Conservation (phyloP, 176 grass and related monocot species). For the Miscanthus lutarioriparius region DNA sequence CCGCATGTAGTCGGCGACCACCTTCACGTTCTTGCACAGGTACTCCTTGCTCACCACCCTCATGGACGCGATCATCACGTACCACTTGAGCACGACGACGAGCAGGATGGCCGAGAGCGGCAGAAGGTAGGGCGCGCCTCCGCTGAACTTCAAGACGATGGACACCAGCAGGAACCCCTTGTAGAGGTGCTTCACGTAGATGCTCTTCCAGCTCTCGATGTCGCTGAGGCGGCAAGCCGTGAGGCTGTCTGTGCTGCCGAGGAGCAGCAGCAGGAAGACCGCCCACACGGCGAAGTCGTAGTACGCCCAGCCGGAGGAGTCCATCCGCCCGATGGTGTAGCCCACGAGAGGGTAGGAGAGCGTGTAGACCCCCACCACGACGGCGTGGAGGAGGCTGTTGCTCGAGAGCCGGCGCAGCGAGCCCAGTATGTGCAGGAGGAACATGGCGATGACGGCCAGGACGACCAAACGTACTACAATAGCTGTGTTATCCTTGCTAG, state of each 20-base stretch:
- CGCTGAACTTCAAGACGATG: too few relatives aligned
- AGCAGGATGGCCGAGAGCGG: neutral
- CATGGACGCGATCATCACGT: neutral
- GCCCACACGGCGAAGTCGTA: constrained; percentile 1
- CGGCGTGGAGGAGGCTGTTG: too few relatives aligned
- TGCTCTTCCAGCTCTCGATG: neutral
- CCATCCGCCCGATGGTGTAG: too few relatives aligned
- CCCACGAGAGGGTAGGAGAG: too few relatives aligned
- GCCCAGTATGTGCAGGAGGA: too few relatives aligned
- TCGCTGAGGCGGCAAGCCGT: neutral
- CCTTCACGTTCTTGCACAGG: neutral
- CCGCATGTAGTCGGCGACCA: neutral
- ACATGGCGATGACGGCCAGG: too few relatives aligned
- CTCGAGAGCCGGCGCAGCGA: too few relatives aligned
- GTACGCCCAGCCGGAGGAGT: neutral
- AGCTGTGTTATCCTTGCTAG: too few relatives aligned
- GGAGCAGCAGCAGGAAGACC: constrained; percentile 6
- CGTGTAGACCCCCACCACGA: neutral
- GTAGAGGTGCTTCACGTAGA: neutral
- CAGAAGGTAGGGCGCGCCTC: neutral
- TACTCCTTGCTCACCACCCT: neutral
- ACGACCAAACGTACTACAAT: too few relatives aligned
- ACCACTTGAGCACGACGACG: neutral
- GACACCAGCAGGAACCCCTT: neutral
- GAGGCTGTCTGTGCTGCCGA: neutral